Base-by-base conservation (phyloP, 768 basidiomycete species). In the Boletus rubropictus region DNA sequence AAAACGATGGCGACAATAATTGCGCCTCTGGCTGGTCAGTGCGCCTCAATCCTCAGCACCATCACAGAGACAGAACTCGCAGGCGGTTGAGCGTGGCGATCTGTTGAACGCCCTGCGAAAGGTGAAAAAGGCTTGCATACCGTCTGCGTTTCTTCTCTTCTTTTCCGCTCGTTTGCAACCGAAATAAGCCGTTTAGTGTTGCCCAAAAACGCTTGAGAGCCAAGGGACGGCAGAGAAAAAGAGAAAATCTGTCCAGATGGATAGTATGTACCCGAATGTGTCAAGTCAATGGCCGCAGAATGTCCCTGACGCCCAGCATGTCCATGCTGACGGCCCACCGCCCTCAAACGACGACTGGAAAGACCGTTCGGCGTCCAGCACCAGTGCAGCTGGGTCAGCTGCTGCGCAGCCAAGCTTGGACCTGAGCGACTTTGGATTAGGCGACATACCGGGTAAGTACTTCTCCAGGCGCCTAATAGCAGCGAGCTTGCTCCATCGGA, bases 111-210 rank as follows among this genome's bases (percentile, higher is more conserved):
- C 66, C 52, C 60, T 60, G 63, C 66, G 62, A 64, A 66, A 66
- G 64, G 64, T 64, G 66, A 68, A 66, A n/a, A 65, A 68, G 66
- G 64, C 64, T 64, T 68, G 64, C 62, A 60, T 55, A 66, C 52
- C 58, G 64, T 66, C 62, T 66, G 62, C 64, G 54, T 60, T 68
- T 63, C 62, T 66, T 58, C 62, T 57, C 59, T 60, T 43, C 60
- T 51, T 64, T 63, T 53, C 65, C 57, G 66, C 61, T 64, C 59
- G 64, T 69, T 63, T 66, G 68, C 63, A n/a, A 62, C 66, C 69
- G 67, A 69, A 72, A 72, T 72, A 72, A 72, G 69, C 71, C 64
- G 60, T 65, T 64, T 69, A 71, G 65, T 64, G 63, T 67, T 69
- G 58, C 68, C 63, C 64, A 61, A 64, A 66, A 67, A 60, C 69